Evolutionary conservation across 257 asterid species (phyloP), one percentile per base, ranked within the genome.

Genomic region (Primulina tabacum): DNA sequence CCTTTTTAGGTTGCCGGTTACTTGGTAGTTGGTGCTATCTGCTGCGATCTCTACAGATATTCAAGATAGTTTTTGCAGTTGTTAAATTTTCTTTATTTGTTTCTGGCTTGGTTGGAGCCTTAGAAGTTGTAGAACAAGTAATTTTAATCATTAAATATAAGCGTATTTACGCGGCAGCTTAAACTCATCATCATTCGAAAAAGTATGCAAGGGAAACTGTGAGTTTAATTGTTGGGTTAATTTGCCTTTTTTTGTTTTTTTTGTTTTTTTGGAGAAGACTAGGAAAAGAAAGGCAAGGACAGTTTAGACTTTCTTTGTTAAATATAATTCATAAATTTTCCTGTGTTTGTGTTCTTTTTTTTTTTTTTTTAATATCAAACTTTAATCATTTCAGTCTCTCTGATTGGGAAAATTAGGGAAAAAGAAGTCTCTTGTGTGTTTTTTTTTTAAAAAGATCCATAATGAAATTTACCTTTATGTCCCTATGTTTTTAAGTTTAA

Each of bases 81-180:
- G 30, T 43, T 50, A 38, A 52, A 43, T 55, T 65, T 56, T 43
- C 58, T 73, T 62, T 70, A 61, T 71, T 60, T 65, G 32, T 40
- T 59, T 68, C 43, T 47, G 10, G 43, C 34, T 72, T 60, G 53
- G 35, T 24, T 64, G 70, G 62, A 47, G 18, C 69, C 35, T 67
- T 81, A 75, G 70, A 68, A 66, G 80, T 35, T 68, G 75, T 70
- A 52, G 78, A 66, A 65, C 68, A 29, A 50, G 69, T 33, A 37
- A 40, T 11, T 20, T 6, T 56, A 34, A n/a, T 24, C 65, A 72
- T 66, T 68, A 60, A 62, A 65, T 33, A 28, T 62, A 38, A 50
- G 72, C 58, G 59, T 71, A 55, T 33, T 33, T 38, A 43, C 32
- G 62, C 14, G 18, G 37, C 10, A 62, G 29, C 60, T 32, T 65